Conservation (phyloP, 2,329 filamentous ascomycete species). For the Calonectria leucothoes region DNA sequence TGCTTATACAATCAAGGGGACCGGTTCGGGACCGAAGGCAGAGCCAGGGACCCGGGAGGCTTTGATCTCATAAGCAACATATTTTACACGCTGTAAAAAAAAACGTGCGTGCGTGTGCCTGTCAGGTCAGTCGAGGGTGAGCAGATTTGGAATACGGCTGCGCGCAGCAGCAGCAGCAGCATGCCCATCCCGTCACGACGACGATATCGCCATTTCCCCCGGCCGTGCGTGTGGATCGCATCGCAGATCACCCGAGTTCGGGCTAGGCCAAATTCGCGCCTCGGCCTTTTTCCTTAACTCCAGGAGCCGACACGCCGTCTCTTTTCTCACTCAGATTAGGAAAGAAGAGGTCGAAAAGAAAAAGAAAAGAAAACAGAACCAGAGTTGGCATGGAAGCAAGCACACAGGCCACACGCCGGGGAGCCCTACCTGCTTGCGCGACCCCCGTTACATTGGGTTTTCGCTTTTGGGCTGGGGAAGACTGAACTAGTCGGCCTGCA, state of each 20-base stretch:
- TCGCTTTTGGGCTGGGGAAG: conserved; percentile 1
- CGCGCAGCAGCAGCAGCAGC: too few species aligned
- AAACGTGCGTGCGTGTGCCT: neutral
- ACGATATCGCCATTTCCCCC: neutral
- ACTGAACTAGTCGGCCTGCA: neutral
- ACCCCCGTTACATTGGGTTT: neutral
- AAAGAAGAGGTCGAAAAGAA: neutral
- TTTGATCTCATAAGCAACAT: neutral
- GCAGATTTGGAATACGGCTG: neutral
- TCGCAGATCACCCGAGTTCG: conserved; percentile 15
- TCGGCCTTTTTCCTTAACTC: conserved; percentile 40
- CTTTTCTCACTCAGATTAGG: neutral
- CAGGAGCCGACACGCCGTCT: conserved; percentile 25
- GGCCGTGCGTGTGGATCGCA: conserved; percentile 4
- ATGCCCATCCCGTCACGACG: neutral
- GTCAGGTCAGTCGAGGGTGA: neutral
- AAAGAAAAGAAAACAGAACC: too few species aligned
- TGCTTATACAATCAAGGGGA: neutral
- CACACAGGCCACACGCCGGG: neutral
- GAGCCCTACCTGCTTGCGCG: neutral
- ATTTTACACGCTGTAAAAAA: neutral
- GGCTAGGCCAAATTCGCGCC: conserved; percentile 30
- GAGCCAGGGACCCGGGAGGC: neutral
- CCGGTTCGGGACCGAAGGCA: neutral
- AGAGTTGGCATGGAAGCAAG: too few species aligned